A percentile compares a stretch with the other conserved stretches of the same genome.
These are phyloP conservation scores for Microdochium bolleyi DNA, from an alignment of 2,329 filamentous ascomycete species.

Conservation along the genomic window DNA sequence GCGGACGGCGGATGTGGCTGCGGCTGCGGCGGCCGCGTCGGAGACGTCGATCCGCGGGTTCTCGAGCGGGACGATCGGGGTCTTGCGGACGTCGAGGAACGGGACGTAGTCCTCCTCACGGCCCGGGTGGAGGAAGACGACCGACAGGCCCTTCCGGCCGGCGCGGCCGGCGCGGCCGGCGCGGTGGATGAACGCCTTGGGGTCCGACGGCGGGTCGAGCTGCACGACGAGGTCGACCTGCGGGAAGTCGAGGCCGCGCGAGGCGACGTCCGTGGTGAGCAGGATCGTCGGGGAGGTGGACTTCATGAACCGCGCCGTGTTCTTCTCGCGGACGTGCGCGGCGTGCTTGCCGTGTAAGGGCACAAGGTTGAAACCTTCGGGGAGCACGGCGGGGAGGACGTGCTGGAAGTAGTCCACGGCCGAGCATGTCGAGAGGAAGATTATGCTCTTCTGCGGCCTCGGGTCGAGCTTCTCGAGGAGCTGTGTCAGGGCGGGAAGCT, in stretches of 20 bases:
- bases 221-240: constrained; percentile 88
- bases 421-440: constrained; percentile 90
- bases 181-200: constrained; percentile 92
- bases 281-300: constrained; percentile 71
- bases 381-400: constrained; percentile 66
- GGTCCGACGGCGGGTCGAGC: constrained; percentile 74
- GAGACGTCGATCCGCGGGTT: constrained; percentile 38
- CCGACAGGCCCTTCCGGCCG: constrained; percentile 74
- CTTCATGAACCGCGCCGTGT: constrained; percentile 73
- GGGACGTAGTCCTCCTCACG: constrained; percentile 84
- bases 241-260: constrained; percentile 84
- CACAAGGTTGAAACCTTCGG: constrained; percentile 59
- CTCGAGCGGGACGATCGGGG: constrained; percentile 61
- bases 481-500: constrained; percentile 65
- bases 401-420: constrained; percentile 91
- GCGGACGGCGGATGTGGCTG: constrained; percentile 61
- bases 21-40: constrained; percentile 41
- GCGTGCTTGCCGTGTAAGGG: constrained; percentile 90
- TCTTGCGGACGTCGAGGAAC: constrained; percentile 81
- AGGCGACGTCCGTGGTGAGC: constrained; percentile 86
- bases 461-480: constrained; percentile 65
- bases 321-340: constrained; percentile 78
- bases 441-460: constrained; percentile 73
- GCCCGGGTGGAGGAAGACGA: constrained; percentile 79
- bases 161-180: constrained; percentile 86